Base-by-base conservation (phyloP, 352 stramenopile genomes). In the Elongisporangium senticosum region DNA sequence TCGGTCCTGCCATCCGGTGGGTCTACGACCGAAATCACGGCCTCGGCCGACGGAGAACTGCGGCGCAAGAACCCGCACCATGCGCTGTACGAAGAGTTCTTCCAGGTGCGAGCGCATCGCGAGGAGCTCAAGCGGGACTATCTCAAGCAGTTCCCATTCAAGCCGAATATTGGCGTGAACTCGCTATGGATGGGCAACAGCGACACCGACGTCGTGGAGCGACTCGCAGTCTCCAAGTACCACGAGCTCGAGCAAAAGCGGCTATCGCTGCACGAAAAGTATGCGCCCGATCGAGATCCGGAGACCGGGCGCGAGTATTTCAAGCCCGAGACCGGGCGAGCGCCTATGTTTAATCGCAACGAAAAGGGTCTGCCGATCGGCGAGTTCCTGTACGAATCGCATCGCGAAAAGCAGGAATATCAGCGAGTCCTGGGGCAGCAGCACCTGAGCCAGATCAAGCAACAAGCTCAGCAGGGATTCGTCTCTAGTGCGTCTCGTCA, bases 91-190 rank as follows among this genome's bases (percentile, higher is more conserved):
- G 83, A 90, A 59, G 72, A 93, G 51, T 74, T 79, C 15, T 86
- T 85, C 49, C 64, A 86, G 14, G 68, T 66, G 11, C 69, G 70
- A 28, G 67, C 70, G 1, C 59, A 74, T 17, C 65, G 69, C 0
- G 68, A 88, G 24, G 75, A 75, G 14, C 65, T 67, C 5, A 81
- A 90, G 43, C 58, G 79, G 15, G 74, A 75, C 56, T 81, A 89
- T 56, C 54, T 85, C 19, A 72, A 69, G 47, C 79, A 89, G 64
- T 90, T 83, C 63, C 56, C 83, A 13, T 89, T 91, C 71, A 89
- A 89, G 58, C 83, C 83, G 19, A 69, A 93, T 58, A 91, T 93
- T 55, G 83, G 83, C 14, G 73, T 91, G 10, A 90, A 90, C 55
- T 58, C 78, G 23, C 63, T 89, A 1, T 91, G 82, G 82, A 50